phyloP scores from a whole-genome alignment of 306 rosid species.

The Ceratonia siliqua region DNA sequence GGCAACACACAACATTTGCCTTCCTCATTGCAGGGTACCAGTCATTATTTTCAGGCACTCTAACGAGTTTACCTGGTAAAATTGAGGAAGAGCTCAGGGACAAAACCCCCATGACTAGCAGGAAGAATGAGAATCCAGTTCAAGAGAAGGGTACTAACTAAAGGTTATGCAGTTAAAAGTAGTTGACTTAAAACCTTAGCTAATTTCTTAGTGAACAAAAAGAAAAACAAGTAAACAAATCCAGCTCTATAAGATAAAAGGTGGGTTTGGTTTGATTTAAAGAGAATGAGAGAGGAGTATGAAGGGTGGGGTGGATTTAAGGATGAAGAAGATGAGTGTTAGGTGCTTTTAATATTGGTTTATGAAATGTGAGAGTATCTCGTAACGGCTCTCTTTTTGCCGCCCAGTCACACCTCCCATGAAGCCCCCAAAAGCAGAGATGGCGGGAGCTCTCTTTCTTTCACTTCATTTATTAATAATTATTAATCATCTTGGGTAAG shows the following conservation, averaged over 20 bases:
- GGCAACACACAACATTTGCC: constrained; percentile 49
- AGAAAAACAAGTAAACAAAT: constrained; percentile 67
- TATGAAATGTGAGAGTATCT: constrained; percentile 32
- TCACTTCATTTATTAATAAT: constrained; percentile 39
- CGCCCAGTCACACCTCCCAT: constrained; percentile 46
- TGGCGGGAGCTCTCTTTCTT: constrained; percentile 61
- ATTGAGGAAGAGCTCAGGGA: constrained; percentile 52
- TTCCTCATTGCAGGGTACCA: constrained; percentile 45
- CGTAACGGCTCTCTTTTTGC: constrained; percentile 67
- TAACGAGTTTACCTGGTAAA: constrained; percentile 36
- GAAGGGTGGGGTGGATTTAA: constrained; percentile 55
- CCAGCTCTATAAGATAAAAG: constrained; percentile 39
- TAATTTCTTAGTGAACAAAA: constrained; percentile 46
- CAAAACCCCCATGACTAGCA: constrained; percentile 63
- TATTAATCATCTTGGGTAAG: constrained; percentile 28
- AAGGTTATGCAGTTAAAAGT: constrained; percentile 40
- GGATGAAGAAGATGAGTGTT: constrained; percentile 66
- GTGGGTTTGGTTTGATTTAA: constrained; percentile 48
- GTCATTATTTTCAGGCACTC: constrained; percentile 36
- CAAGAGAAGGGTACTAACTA: constrained; percentile 24
- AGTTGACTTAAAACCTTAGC: constrained; percentile 54
- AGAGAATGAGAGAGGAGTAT: constrained; percentile 41
- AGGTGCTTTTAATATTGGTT: constrained; percentile 47
- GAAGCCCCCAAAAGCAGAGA: constrained; percentile 44
- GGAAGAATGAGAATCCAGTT: constrained; percentile 22